Percentiles rank a stretch among this genome's conserved stretches.
Conservation (phyloP, 2,329 filamentous ascomycete species). For the Apiospora marii region DNA sequence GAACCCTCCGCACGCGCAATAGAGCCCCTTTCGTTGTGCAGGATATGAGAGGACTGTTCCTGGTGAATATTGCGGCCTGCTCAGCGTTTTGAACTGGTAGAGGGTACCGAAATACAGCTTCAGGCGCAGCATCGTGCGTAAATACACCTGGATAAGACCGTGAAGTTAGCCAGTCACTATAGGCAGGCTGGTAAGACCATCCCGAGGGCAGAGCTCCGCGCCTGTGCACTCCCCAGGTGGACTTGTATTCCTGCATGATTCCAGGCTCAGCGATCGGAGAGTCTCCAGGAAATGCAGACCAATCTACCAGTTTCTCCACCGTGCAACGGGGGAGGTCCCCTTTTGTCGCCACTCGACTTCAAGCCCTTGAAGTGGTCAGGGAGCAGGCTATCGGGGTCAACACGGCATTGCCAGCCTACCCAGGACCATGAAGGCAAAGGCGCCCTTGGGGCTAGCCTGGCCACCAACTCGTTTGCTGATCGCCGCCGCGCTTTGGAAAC, state of each 20-base stretch:
- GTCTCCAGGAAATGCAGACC: neutral
- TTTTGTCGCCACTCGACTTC: too few species aligned
- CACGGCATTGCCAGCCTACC: neutral
- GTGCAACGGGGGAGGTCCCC: too few species aligned
- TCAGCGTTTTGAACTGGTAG: neutral
- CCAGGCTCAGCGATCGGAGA: neutral
- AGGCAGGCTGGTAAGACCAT: neutral
- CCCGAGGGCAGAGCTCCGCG: neutral
- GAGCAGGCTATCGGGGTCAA: neutral
- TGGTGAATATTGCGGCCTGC: too few species aligned
- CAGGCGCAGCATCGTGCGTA: too few species aligned
- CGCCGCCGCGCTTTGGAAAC: too few species aligned
- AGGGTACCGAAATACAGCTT: too few species aligned
- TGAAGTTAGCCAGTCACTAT: too few species aligned
- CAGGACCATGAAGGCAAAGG: neutral
- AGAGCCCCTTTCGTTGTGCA: neutral
- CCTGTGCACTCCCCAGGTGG: neutral
- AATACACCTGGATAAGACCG: too few species aligned
- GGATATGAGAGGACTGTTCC: neutral
- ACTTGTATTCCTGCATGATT: neutral
- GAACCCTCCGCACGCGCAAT: neutral
- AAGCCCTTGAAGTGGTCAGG: too few species aligned
- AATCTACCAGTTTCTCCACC: neutral
- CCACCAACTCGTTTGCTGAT: rapidly evolving
- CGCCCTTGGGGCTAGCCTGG: neutral